Percentiles rank a stretch among this genome's conserved stretches.
These are phyloP conservation scores for Hypomyces rosellus DNA, from an alignment of 2,329 filamentous ascomycete genomes.

Conservation along the genomic window DNA sequence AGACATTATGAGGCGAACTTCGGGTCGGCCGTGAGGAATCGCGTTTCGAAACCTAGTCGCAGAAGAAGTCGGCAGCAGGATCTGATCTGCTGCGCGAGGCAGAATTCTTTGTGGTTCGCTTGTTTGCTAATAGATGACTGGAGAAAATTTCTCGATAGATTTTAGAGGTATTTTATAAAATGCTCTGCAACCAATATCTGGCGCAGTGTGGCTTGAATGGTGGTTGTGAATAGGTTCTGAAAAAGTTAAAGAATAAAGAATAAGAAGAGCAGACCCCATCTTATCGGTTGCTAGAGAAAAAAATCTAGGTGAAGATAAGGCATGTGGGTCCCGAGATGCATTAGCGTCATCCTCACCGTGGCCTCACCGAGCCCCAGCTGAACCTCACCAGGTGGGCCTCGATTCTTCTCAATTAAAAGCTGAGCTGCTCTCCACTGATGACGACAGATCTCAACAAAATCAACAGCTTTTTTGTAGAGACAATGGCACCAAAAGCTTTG, in stretches of 20 bases:
- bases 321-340: constrained; percentile 11
- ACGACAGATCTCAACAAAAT: constrained; percentile 18
- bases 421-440: constrained; percentile 17
- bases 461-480: constrained; percentile 8
- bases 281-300: constrained; percentile 14
- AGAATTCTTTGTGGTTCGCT: too few relatives aligned
- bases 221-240: too few relatives aligned
- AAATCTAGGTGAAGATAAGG: constrained; percentile 25
- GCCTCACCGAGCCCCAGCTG: constrained; percentile 15
- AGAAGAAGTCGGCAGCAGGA: not conserved
- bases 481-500: constrained; percentile 36
- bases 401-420: constrained; percentile 18
- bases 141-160: too few relatives aligned
- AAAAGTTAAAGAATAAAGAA: too few relatives aligned
- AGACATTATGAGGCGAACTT: constrained; percentile 24
- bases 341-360: constrained; percentile 11
- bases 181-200: too few relatives aligned
- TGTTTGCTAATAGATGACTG: too few relatives aligned
- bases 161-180: too few relatives aligned
- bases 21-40: not conserved
- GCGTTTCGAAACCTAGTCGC: not conserved
- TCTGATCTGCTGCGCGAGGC: too few relatives aligned
- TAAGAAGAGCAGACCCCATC: too few relatives aligned
- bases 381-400: not conserved
- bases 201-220: too few relatives aligned